Conservation (phyloP, 2,329 filamentous ascomycete species). For the Paraphaeosphaeria minitans region DNA sequence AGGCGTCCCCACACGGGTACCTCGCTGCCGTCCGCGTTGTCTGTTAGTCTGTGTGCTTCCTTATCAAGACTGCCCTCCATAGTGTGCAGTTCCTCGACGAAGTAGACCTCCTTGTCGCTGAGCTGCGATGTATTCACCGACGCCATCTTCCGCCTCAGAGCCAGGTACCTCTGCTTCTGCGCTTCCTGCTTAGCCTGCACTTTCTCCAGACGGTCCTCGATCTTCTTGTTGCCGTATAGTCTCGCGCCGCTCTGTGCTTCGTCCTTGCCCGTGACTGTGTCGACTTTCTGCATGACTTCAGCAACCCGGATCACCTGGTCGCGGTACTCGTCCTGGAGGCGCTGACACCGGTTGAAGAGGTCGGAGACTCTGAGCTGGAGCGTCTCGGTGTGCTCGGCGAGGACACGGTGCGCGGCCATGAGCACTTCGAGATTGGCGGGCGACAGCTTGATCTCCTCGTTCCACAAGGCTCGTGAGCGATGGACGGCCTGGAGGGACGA, state of each 20-base stretch:
- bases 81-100: constrained; percentile 60
- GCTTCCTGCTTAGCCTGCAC: constrained; percentile 62
- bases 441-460: constrained; percentile 71
- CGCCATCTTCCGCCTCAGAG: constrained; percentile 57
- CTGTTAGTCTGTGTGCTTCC: constrained; percentile 33
- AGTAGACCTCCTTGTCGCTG: constrained; percentile 66
- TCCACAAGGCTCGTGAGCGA: constrained; percentile 65
- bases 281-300: constrained; percentile 69
- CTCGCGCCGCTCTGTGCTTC: constrained; percentile 54
- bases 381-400: constrained; percentile 71
- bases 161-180: constrained; percentile 65
- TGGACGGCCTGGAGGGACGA: constrained; percentile 63
- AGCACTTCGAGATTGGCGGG: constrained; percentile 73
- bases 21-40: constrained; percentile 38
- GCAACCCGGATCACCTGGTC: constrained; percentile 70
- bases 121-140: constrained; percentile 59
- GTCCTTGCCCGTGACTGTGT: constrained; percentile 67
- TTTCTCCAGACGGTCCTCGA: constrained; percentile 63
- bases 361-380: constrained; percentile 73
- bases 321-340: constrained; percentile 69
- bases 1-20: constrained; percentile 59
- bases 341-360: constrained; percentile 72
- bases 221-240: constrained; percentile 58
- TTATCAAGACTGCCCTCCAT: constrained; percentile 49
- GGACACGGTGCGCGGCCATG: constrained; percentile 72